Conservation (phyloP, 495 filamentous ascomycete species). For the Daldinia concentrica region DNA sequence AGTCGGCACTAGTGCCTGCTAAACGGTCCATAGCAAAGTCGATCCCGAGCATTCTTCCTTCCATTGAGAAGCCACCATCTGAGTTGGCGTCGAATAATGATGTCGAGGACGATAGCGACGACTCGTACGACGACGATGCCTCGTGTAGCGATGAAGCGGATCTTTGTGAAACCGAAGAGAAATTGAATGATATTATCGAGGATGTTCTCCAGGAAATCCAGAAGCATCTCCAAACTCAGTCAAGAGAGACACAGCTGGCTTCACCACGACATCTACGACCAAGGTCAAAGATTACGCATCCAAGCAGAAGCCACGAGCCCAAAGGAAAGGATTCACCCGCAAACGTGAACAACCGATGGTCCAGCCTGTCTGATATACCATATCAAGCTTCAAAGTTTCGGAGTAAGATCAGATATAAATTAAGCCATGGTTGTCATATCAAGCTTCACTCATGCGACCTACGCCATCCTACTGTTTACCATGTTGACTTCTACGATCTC, state of each 20-base stretch:
- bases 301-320: slow-evolving; percentile 28
- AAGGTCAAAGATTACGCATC: slow-evolving; percentile 35
- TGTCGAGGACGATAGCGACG: background rate
- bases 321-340: slow-evolving; percentile 17
- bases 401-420: slow-evolving; percentile 29
- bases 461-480: slow-evolving; percentile 39
- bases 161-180: background rate
- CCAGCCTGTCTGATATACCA: slow-evolving; percentile 39
- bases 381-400: slow-evolving; percentile 46
- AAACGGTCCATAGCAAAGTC: background rate
- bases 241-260: slow-evolving; percentile 8
- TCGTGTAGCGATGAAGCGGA: background rate
- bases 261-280: slow-evolving; percentile 31
- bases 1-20: background rate
- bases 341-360: slow-evolving; percentile 27
- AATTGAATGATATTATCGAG: background rate
- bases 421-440: slow-evolving; percentile 24
- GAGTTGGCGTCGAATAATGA: background rate
- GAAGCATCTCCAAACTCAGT: background rate
- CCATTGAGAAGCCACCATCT: slow-evolving; percentile 14
- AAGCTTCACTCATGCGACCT: slow-evolving; percentile 14
- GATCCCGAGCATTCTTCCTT: slow-evolving; percentile 7
- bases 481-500: slow-evolving; percentile 59
- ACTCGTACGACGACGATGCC: background rate
- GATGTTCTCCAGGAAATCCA: background rate